phyloP scores from a whole-genome alignment of 1,284 basidiomycete species.

The Sporisorium iseilematis-ciliati region DNA sequence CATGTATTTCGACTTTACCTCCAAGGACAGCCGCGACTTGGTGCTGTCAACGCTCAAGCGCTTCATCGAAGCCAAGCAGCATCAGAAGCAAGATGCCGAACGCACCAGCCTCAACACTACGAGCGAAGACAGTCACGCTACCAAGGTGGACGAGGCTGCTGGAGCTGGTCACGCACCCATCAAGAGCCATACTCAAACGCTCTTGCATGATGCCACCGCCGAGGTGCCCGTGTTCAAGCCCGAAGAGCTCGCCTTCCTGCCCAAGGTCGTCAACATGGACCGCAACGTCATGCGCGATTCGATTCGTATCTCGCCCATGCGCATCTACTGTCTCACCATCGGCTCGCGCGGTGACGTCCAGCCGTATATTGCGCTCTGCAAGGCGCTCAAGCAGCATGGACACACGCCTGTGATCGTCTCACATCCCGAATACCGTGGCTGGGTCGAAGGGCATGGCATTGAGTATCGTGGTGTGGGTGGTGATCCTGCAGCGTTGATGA shows the following conservation, averaged over 20 bases:
- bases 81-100: slow-evolving; percentile 18
- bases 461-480: slow-evolving; percentile 59
- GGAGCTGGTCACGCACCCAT: neutral
- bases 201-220: slow-evolving; percentile 22
- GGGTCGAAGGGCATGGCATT: slow-evolving; percentile 72
- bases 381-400: slow-evolving; percentile 71
- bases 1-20: slow-evolving; percentile 56
- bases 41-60: slow-evolving; percentile 29
- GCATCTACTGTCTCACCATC: slow-evolving; percentile 71
- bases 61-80: slow-evolving; percentile 27
- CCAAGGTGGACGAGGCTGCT: slow-evolving; percentile 7
- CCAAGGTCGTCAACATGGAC: slow-evolving; percentile 53
- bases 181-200: neutral
- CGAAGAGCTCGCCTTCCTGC: slow-evolving; percentile 35
- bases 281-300: slow-evolving; percentile 7
- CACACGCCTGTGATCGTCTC: slow-evolving; percentile 77
- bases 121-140: slow-evolving; percentile 17
- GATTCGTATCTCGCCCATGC: slow-evolving; percentile 46
- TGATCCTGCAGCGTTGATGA: slow-evolving; percentile 62
- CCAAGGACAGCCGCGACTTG: slow-evolving; percentile 46
- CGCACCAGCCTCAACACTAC: neutral
- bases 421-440: slow-evolving; percentile 76
- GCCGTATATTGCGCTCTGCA: slow-evolving; percentile 74
- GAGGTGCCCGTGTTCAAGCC: slow-evolving; percentile 40
- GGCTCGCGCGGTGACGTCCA: slow-evolving; percentile 75